Percentiles rank a stretch among this genome's conserved stretches.
Evolutionary conservation across 2,329 filamentous ascomycete genomes (phyloP).

Genomic region (Westerdykella sp.): DNA sequence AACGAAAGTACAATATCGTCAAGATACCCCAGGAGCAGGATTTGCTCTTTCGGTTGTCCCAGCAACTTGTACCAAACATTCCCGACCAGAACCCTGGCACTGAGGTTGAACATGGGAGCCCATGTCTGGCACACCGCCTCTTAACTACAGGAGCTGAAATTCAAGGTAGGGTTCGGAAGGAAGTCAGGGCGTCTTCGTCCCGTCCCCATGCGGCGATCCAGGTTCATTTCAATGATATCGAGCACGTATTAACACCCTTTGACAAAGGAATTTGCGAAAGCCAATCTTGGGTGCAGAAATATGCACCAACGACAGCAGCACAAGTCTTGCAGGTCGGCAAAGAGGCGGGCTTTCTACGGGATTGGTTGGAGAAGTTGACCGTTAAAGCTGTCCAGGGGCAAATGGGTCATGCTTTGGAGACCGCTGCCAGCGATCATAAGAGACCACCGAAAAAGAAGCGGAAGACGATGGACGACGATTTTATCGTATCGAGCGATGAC

Average conservation of each 20-base stretch:
- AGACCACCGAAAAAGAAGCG: conserved; percentile 53
- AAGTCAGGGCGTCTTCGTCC: too few species aligned
- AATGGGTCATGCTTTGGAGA: conserved; percentile 26
- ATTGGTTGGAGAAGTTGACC: conserved; percentile 74
- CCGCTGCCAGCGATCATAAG: conserved; percentile 10
- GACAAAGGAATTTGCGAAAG: conserved; percentile 72
- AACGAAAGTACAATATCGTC: conserved; percentile 37
- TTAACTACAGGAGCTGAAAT: conserved; percentile 37
- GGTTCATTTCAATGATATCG: conserved; percentile 55
- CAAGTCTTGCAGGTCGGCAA: conserved; percentile 70
- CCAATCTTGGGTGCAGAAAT: conserved; percentile 74
- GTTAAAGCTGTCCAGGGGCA: conserved; percentile 67
- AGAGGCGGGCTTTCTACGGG: conserved; percentile 64
- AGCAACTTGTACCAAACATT: conserved; percentile 12
- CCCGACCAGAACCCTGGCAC: neutral
- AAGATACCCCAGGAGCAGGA: conserved; percentile 19
- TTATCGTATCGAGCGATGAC: conserved; percentile 31
- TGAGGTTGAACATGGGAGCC: conserved; percentile 14
- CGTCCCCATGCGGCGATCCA: conserved; percentile 52
- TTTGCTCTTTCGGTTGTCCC: conserved; percentile 17
- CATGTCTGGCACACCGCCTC: conserved; percentile 32
- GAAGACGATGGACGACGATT: conserved; percentile 45
- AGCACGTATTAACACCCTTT: conserved; percentile 64
- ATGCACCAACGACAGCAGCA: conserved; percentile 62
- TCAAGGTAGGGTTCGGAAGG: conserved; percentile 21